Base-by-base conservation (phyloP, 352 stramenopile species). In the Phytophthora vignae region DNA sequence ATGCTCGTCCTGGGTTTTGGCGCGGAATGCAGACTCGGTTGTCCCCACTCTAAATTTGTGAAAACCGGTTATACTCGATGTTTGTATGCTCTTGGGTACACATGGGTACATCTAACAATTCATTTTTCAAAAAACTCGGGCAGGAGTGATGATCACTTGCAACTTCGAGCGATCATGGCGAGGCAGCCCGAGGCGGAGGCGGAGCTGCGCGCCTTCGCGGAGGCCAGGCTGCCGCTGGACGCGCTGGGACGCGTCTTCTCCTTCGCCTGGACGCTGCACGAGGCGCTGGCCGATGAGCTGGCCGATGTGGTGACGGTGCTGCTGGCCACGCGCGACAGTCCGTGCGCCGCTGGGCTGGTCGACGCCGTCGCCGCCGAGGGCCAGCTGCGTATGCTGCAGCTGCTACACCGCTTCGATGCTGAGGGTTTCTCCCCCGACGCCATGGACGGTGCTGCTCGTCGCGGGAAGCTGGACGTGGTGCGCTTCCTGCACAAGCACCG, bases 401-500 rank as follows among this genome's bases (percentile, higher is more conserved):
- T 87, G 44, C 58, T 91, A 22, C 84, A 90, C 59, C 50, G 46
- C 54, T 63, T 73, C 25, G 64, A 74, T 15, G 52, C 62, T 1
- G 64, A 60, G 1, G 71, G 65, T 1, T 91, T 85, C 71, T 75
- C 79, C 8, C 54, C 60, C 1, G 54, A 69, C 1, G 82, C 81
- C 31, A 88, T 91, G 79, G 81, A 87, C 52, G 63, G 53, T 3
- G 82, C 84, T 2, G 78, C 79, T 4, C 56, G 60, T 5, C 55
- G 56, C 15, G 84, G 84, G 1, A 69, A 82, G 50, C 15, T 89
- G 52, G 68, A 71, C 6, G 59, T 88, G 10, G 80, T 91, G 56
- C 73, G 73, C 25, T 87, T 89, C 64, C 64, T 91, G 40, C 81
- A 90, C 38, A 69, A 68, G 36, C 71, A 84, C 61, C 70, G 84